Evolutionary conservation across 1,139 yeast genomes (phyloP).

Genomic region (Candida albicans): DNA sequence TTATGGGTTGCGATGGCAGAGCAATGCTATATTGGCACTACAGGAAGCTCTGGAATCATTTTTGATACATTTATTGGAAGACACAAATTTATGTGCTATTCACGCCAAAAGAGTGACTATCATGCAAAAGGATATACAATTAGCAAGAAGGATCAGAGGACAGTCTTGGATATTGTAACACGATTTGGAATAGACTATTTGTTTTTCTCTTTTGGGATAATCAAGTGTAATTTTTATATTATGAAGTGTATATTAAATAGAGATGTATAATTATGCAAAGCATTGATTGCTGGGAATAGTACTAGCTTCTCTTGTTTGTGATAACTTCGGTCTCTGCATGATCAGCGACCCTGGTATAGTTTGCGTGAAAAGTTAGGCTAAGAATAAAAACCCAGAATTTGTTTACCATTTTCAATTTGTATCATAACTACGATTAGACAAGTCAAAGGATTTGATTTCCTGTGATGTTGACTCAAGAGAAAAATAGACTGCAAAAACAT

Average conservation of each 20-base stretch:
- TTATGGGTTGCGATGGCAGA: slow-evolving; percentile 80
- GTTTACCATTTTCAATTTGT: no score
- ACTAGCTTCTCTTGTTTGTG: background rate
- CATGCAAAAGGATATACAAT: slow-evolving; percentile 89
- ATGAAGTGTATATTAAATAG: background rate
- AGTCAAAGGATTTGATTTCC: no score
- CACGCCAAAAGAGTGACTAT: slow-evolving; percentile 94
- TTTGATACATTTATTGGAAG: slow-evolving; percentile 81
- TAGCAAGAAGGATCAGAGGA: slow-evolving; percentile 88
- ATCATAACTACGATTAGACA: no score
- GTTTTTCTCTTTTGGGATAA: background rate
- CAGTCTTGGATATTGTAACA: slow-evolving; percentile 4
- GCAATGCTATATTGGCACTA: slow-evolving; percentile 80
- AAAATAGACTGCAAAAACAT: no score
- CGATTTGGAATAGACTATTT: background rate
- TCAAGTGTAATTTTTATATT: background rate
- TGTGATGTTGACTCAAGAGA: no score
- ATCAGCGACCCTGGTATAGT: no score
- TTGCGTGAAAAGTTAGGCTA: no score
- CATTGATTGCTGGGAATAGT: background rate
- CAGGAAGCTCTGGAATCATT: slow-evolving; percentile 95
- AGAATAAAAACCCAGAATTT: no score
- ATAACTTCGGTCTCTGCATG: no score
- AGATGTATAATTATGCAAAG: background rate
- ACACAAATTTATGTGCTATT: slow-evolving; percentile 84